Conservation (phyloP, 345 rosid genomes). For the Camelina laxa region DNA sequence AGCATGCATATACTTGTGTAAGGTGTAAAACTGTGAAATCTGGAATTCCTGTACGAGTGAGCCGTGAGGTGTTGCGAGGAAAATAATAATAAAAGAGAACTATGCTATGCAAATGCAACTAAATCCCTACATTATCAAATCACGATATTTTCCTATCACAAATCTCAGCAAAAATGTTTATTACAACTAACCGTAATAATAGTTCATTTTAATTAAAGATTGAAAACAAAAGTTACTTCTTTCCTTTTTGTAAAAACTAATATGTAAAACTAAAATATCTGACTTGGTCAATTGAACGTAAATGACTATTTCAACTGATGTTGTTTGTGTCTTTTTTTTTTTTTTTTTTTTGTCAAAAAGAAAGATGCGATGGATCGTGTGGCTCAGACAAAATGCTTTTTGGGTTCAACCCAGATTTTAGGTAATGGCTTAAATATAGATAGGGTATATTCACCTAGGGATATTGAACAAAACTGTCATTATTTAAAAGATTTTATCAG, state of each 20-base stretch:
- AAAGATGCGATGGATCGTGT: conserved; percentile 33
- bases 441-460: not conserved
- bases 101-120: too few species aligned
- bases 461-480: not conserved
- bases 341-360: conserved; percentile 18
- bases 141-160: not conserved
- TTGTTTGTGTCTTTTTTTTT: conserved; percentile 3
- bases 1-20: not conserved
- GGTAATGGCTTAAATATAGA: not conserved
- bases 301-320: conserved; percentile 5
- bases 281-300: conserved; percentile 3
- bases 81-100: too few species aligned
- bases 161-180: not conserved
- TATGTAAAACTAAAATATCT: not conserved
- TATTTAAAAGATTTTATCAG: not conserved
- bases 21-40: not conserved
- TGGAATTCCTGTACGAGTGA: not conserved
- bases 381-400: conserved; percentile 29
- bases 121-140: not conserved
- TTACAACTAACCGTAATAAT: not conserved
- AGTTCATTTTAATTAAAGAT: not conserved
- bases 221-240: not conserved
- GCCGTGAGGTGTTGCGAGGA: not conserved
- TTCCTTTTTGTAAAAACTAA: not conserved
- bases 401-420: conserved; percentile 25